A percentile compares a stretch with the other conserved stretches of the same genome.
These are phyloP conservation scores for Chimonanthus praecox DNA, from an alignment of 164 flowering plant genomes.

Conservation along the genomic window DNA sequence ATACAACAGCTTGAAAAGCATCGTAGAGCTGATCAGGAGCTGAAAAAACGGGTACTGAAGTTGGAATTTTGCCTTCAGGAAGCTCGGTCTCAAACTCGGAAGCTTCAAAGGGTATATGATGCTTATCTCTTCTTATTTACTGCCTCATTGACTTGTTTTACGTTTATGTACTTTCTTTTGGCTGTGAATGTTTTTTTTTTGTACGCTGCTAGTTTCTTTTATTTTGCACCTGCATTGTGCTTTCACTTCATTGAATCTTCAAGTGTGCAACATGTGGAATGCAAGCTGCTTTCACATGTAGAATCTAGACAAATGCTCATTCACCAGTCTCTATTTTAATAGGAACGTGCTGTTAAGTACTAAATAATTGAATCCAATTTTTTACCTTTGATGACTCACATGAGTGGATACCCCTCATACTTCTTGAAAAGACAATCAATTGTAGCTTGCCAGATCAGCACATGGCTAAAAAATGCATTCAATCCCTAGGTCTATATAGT, in stretches of 20 bases:
- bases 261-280: too few species aligned
- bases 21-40: constrained; percentile 75
- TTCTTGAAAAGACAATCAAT: too few species aligned
- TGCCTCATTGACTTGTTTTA: not conserved
- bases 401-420: too few species aligned
- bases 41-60: constrained; percentile 84
- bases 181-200: not conserved
- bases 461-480: too few species aligned
- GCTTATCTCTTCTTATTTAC: not conserved
- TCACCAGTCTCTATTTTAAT: too few species aligned
- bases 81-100: constrained; percentile 85
- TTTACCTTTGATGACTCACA: too few species aligned
- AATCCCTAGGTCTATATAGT: too few species aligned
- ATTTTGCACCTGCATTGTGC: not conserved
- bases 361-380: too few species aligned
- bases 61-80: constrained; percentile 93
- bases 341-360: too few species aligned
- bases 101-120: constrained; percentile 72
- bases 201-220: not conserved
- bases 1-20: constrained; percentile 77
- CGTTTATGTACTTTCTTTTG: not conserved
- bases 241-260: not conserved
- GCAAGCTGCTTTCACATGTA: too few species aligned
- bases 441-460: too few species aligned
- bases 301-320: too few species aligned